Evolutionary conservation across 371 early-diverging fungal species (phyloP), one percentile per base, ranked within the genome.

Genomic region (Mortierella sp.): DNA sequence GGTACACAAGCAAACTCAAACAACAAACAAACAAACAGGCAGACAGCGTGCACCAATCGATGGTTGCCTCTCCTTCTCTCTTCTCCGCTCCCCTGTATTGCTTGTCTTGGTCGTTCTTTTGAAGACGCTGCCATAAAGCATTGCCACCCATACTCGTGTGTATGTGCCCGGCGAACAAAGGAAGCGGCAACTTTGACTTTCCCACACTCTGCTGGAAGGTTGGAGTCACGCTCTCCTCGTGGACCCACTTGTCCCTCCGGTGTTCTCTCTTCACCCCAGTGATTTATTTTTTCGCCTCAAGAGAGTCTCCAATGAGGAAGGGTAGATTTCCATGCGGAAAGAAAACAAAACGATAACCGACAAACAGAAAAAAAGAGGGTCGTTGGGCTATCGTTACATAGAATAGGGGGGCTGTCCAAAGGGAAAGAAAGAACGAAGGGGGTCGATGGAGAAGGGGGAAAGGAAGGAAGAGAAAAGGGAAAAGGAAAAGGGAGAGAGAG

Each of bases 281-380:
- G 61, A 34, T 61, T 61, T 19, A 19, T 59, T 40, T 40, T 40
- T 40, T 40, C 6, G 43, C 43, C 43, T 13, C 50, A 50, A 50
- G 50, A 50, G 50, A 50, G 71, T 61, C 34, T 61, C 61, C 34
- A 61, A 61, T 61, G 8, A 19, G 34, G 28, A 13, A 43, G 43
- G 70, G 28, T 69, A 43, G 70, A 14, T 40, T 44, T 69, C 43
- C 43, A 69, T 69, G 70, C 43, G 28, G 44, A n/a, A 44, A 69
- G 11, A 44, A 31, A 43, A 71, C 13, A 44, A 50, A 21, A n/a
- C n/a, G n/a, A n/a, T n/a, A 43, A 40, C 13, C 44, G 46, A 24
- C 8, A 24, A 34, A 9, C 5, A 8, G 2, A 21, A 8, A 21
- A 8, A 57, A 57, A 28, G 59, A 57, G 59, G 50, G 50, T 50